These are phyloP conservation scores for Psilocybe cyanescens DNA, from an alignment of 768 basidiomycete species.

Conservation along the genomic window DNA sequence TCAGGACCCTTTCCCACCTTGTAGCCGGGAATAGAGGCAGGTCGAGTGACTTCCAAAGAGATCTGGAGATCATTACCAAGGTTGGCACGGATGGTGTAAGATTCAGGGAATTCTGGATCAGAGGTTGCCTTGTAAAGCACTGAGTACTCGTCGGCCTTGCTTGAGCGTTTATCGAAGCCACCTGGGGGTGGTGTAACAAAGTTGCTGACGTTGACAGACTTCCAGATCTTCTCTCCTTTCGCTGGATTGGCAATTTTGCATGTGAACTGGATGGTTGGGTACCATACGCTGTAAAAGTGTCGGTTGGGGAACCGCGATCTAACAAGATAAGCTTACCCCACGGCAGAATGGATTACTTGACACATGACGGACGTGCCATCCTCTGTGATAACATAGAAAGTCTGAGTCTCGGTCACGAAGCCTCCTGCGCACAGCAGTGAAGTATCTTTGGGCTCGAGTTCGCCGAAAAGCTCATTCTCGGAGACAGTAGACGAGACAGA, in stretches of 20 bases:
- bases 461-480: conserved; percentile 68
- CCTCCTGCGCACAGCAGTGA: conserved; percentile 85
- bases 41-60: conserved; percentile 72
- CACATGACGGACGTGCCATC: conserved; percentile 82
- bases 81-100: conserved; percentile 80
- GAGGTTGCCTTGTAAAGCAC: conserved; percentile 65
- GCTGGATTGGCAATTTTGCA: conserved; percentile 86
- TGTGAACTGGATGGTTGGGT: conserved; percentile 92
- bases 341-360: conserved; percentile 86
- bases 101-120: conserved; percentile 68
- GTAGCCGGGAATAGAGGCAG: conserved; percentile 78
- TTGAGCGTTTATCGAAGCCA: conserved; percentile 78
- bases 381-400: conserved; percentile 79
- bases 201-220: conserved; percentile 83
- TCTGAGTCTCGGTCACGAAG: conserved; percentile 91
- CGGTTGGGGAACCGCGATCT: conserved; percentile 13
- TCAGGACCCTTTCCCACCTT: conserved; percentile 88
- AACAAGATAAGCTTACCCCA: conserved; percentile 66
- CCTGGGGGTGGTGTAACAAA: conserved; percentile 77
- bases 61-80: conserved; percentile 81
- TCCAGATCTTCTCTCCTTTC: conserved; percentile 79
- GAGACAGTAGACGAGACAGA: conserved; percentile 71
- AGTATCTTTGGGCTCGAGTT: conserved; percentile 73
- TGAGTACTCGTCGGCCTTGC: conserved; percentile 84
- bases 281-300: conserved; percentile 70